Evolutionary conservation across 2,329 filamentous ascomycete genomes (phyloP).

Genomic region (Biscogniauxia marginata): DNA sequence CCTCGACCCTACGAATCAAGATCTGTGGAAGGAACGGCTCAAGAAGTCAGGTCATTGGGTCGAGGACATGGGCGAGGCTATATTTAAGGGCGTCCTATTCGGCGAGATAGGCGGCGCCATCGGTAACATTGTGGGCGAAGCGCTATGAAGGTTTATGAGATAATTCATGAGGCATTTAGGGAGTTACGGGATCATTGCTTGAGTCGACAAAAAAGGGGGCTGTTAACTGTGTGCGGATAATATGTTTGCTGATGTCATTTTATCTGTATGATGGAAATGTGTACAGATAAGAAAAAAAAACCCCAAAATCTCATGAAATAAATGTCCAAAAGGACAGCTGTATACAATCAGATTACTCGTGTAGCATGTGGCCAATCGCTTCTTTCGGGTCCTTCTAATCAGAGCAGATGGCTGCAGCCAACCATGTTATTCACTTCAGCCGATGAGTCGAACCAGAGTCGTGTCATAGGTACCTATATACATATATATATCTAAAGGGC

Average conservation of each 20-base stretch:
- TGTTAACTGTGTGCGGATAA: background rate
- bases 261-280: conserved; percentile 1
- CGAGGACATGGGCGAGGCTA: conserved; percentile 72
- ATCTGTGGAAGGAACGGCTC: conserved; percentile 68
- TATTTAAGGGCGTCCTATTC: conserved; percentile 77
- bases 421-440: background rate
- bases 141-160: conserved; percentile 28
- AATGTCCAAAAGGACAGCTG: background rate
- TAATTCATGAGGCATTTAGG: background rate
- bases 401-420: background rate
- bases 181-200: background rate
- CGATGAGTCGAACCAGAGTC: background rate
- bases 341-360: background rate
- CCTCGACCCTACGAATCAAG: conserved; percentile 59
- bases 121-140: conserved; percentile 47
- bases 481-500: background rate
- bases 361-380: background rate
- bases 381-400: background rate
- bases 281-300: background rate
- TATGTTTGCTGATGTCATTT: background rate
- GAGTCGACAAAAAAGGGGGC: background rate
- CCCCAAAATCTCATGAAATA: background rate
- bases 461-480: background rate
- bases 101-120: conserved; percentile 66
- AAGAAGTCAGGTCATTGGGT: conserved; percentile 73